Conservation (phyloP, 2,329 filamentous ascomycete species). For the Fusarium haematococcum region DNA sequence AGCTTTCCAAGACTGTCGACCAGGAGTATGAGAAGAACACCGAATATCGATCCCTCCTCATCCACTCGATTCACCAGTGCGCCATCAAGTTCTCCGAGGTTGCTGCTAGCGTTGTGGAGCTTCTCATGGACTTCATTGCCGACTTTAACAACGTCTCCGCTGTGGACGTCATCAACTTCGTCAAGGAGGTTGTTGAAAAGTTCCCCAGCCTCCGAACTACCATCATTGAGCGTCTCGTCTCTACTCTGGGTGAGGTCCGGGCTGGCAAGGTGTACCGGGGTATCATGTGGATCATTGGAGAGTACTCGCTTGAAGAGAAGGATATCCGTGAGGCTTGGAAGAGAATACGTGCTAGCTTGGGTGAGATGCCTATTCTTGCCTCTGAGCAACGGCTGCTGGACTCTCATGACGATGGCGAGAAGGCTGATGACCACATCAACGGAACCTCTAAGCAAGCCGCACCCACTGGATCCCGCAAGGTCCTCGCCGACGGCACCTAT, state of each 20-base stretch:
- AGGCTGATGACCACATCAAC: constrained; percentile 77
- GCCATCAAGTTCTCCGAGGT: constrained; percentile 99
- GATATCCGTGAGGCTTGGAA: constrained; percentile 98
- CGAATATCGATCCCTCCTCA: constrained; percentile 93
- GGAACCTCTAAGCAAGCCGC: constrained; percentile 81
- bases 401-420: constrained; percentile 79
- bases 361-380: constrained; percentile 95
- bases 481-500: constrained; percentile 96
- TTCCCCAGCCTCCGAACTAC: constrained; percentile 90
- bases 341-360: constrained; percentile 90
- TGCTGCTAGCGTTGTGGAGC: constrained; percentile 93
- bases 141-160: constrained; percentile 98
- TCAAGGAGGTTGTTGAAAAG: constrained; percentile 98
- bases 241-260: constrained; percentile 91
- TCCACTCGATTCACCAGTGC: constrained; percentile 97
- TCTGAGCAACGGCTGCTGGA: constrained; percentile 94
- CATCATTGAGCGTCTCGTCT: constrained; percentile 89
- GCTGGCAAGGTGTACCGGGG: constrained; percentile 98
- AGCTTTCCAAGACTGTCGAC: constrained; percentile 96
- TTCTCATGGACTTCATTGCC: constrained; percentile 98
- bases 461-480: constrained; percentile 87
- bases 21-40: constrained; percentile 99
- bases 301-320: constrained; percentile 93
- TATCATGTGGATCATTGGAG: constrained; percentile 96
- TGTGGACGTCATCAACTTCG: constrained; percentile 97